Percentiles rank a stretch among this genome's conserved stretches.
Conservation (phyloP, 345 rosid genomes). For the Boechera retrofracta region DNA sequence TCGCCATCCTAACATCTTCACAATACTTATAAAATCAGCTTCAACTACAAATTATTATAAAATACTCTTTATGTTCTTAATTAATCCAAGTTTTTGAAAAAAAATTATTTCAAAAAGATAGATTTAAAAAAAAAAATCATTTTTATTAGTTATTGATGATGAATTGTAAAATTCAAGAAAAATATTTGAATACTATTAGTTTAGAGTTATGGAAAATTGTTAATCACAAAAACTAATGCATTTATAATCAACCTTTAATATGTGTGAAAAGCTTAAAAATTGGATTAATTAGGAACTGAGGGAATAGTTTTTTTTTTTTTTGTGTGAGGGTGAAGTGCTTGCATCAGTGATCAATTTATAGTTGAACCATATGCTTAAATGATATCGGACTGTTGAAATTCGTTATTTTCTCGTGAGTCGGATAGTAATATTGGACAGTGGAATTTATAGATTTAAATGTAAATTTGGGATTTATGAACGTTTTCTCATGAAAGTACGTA, state of each 20-base stretch:
- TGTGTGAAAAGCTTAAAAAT: no score
- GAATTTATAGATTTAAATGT: neutral
- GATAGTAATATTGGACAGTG: slow-evolving; percentile 17
- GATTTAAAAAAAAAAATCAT: no score
- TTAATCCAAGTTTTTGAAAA: no score
- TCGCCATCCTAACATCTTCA: slow-evolving; percentile 10
- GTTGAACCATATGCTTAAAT: neutral
- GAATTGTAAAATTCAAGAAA: no score
- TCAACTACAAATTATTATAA: neutral
- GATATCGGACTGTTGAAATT: slow-evolving; percentile 15
- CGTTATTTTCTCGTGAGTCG: slow-evolving; percentile 23
- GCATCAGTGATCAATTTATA: slow-evolving; percentile 32
- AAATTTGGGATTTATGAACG: slow-evolving; percentile 21
- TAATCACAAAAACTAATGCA: no score
- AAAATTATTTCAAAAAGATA: no score
- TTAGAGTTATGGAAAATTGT: no score
- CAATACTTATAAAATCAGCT: neutral
- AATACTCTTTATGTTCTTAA: neutral
- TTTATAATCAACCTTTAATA: no score
- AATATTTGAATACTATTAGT: no score
- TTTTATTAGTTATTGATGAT: no score
- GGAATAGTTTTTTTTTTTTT: no score
- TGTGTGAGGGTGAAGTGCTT: neutral
- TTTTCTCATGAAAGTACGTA: slow-evolving; percentile 7
- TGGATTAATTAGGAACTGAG: no score